Evolutionary conservation across 2,329 filamentous ascomycete genomes (phyloP), one percentile per base, ranked within the genome.

Genomic region (Colletotrichum musicola): DNA sequence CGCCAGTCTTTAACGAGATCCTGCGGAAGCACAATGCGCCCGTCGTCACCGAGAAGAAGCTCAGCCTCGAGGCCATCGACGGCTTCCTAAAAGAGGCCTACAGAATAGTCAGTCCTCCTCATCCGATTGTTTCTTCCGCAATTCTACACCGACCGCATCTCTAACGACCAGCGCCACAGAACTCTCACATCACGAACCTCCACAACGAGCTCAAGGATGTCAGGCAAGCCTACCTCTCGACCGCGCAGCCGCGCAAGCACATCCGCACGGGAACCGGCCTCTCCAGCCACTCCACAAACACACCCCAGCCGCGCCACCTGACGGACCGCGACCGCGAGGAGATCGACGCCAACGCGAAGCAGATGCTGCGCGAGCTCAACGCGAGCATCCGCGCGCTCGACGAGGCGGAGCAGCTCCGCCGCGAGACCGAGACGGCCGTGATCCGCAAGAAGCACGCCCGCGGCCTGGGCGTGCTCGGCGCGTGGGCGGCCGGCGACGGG

Each of bases 41-140:
- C 30, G 81, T 84, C 7, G 84, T 86, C 13, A 81, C 76, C 61
- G 73, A 70, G 44, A 75, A 75, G 53, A 74, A 76, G 71, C 84
- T 84, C 71, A 82, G 78, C 64, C 74, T 84, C 56, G 82, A 86
- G 72, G 85, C 81, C 73, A 87, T 96, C 58, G 93, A 98, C 78
- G 92, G 92, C 75, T 99, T 98, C 77, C 84, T 98, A 40, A 94
- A 95, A 77, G 95, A 98, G 81, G 96, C 96, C 61, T 96, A 97
- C 81, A 89, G 92, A 77, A 98, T 98, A 79, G 95, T 97, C 83
- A 75, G 87, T 79, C 40, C 6, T 14, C 14, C 16, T n/a, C 16
- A 2, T 42, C 40, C 40, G 13, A n/a, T n/a, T 42, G 20, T 1
- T 25, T 49, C 6, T 12, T 20, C 10, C 46, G 18, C n/a, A 18